Base-by-base conservation (phyloP, 345 rosid genomes). In the Hibiscus tridactylites region DNA sequence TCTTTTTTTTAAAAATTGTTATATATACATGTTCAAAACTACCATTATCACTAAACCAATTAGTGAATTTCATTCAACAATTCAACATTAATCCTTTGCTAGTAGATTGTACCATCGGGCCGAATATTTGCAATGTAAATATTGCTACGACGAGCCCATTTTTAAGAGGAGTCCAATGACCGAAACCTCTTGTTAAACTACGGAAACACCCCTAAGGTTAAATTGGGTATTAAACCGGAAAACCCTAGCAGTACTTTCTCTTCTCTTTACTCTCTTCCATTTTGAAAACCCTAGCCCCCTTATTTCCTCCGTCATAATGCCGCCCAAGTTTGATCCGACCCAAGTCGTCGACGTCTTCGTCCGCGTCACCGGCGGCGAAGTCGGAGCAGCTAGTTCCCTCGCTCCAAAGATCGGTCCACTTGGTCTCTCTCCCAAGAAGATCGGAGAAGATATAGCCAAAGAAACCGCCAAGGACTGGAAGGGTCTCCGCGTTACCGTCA, bases 401-500 rank as follows among this genome's bases (percentile, higher is more conserved):
- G 83, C 85, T 47, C 85, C 85, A 0, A 82, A 82, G 75, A 82
- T 82, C 74, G 85, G 85, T 31, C 85, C 85, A 0, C 85, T 82
- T 24, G 85, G 85, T 64, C 83, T 82, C 46, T 82, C 83, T 31
- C 85, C 85, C 4, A 82, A 79, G 65, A 82, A 82, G 56, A 83
- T 83, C 75, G 83, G 86, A 13, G 86, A 83, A 82, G 91, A 87
- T 76, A 87, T 87, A 19, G 91, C 91, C 26, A 87, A 87, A 71
- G 89, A 87, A 75, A 87, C 91, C 6, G 88, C 87, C 9, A 88
- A 86, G 77, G 92, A 88, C 64, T 88, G 92, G 92, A 88, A 86
- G 79, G 92, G 92, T 54, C 82, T 88, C 2, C 71, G 90, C 13
- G 90, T 88, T 1, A 88, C 89, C 6, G 91, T 88, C 17, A 88